phyloP scores from a whole-genome alignment of 1,284 basidiomycete genomes.

The Phellinidium pouzarii region DNA sequence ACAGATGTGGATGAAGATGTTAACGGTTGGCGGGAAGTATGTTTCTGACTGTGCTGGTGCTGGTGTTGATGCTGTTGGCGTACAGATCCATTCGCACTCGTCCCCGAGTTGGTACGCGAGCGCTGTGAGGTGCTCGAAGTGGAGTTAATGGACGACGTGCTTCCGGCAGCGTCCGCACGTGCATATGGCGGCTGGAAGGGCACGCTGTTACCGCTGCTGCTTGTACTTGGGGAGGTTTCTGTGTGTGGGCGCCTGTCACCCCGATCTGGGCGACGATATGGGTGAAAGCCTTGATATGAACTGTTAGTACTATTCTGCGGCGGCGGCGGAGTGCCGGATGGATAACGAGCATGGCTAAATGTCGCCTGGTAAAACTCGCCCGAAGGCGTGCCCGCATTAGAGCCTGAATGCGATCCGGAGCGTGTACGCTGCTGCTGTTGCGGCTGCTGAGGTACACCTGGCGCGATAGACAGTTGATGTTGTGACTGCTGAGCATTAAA shows the following conservation, averaged over 20 bases:
- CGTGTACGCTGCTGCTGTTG: constrained; percentile 27
- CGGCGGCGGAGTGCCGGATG: neutral
- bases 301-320: constrained; percentile 6
- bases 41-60: constrained; percentile 32
- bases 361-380: constrained; percentile 17
- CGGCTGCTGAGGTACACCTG: constrained; percentile 29
- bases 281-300: constrained; percentile 62
- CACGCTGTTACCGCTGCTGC: constrained; percentile 21
- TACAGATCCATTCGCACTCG: constrained; percentile 20
- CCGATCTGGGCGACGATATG: constrained; percentile 66
- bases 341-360: constrained; percentile 11
- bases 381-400: constrained; percentile 27
- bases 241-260: constrained; percentile 18
- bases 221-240: constrained; percentile 12
- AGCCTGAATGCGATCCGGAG: constrained; percentile 26
- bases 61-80: constrained; percentile 24
- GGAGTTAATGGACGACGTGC: constrained; percentile 68
- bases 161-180: constrained; percentile 67
- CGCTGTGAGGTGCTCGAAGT: constrained; percentile 40
- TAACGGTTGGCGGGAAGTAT: constrained; percentile 35
- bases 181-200: constrained; percentile 60
- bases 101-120: constrained; percentile 51
- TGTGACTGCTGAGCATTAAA: constrained; percentile 59
- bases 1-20: constrained; percentile 39
- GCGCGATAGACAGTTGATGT: constrained; percentile 28